phyloP scores from a whole-genome alignment of 805 yeast species.

The Isabelozyma gotoi region DNA sequence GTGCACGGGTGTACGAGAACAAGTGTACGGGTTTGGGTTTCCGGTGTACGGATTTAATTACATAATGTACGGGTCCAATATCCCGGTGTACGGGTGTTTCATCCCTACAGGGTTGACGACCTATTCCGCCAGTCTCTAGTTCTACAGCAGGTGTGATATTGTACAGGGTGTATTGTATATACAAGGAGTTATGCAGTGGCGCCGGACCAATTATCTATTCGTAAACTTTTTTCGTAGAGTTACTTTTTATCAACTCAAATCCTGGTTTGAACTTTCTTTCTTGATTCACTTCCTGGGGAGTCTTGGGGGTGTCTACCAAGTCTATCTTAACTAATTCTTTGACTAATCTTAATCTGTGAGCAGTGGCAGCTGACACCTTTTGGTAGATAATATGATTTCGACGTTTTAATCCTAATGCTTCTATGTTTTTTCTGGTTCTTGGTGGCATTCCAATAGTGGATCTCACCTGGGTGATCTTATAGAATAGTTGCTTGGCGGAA shows the following conservation, averaged over 20 bases:
- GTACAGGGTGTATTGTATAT: not conserved
- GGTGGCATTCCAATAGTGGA: slow-evolving; percentile 87
- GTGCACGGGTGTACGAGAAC: too few relatives aligned
- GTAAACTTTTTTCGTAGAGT: not conserved
- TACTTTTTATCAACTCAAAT: slow-evolving; percentile 28
- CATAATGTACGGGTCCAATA: too few relatives aligned
- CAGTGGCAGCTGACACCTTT: slow-evolving; percentile 70
- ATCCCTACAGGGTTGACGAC: too few relatives aligned
- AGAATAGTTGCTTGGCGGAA: slow-evolving; percentile 20
- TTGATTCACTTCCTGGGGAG: slow-evolving; percentile 51
- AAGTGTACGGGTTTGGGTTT: too few relatives aligned
- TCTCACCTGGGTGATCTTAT: slow-evolving; percentile 71
- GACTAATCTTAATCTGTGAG: slow-evolving; percentile 79
- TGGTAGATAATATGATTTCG: slow-evolving; percentile 77
- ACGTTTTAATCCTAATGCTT: slow-evolving; percentile 70
- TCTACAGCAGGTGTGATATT: not conserved
- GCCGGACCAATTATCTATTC: not conserved
- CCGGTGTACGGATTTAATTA: too few relatives aligned
- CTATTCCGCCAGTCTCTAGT: too few relatives aligned
- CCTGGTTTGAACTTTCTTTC: slow-evolving; percentile 68
- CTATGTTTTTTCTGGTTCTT: slow-evolving; percentile 59
- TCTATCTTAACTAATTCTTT: slow-evolving; percentile 87
- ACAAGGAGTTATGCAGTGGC: not conserved
- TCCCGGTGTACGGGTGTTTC: too few relatives aligned
- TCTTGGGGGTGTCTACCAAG: slow-evolving; percentile 54